Conservation (phyloP, 371 early-diverging fungal genomes). For the Gilbertella persicaria region DNA sequence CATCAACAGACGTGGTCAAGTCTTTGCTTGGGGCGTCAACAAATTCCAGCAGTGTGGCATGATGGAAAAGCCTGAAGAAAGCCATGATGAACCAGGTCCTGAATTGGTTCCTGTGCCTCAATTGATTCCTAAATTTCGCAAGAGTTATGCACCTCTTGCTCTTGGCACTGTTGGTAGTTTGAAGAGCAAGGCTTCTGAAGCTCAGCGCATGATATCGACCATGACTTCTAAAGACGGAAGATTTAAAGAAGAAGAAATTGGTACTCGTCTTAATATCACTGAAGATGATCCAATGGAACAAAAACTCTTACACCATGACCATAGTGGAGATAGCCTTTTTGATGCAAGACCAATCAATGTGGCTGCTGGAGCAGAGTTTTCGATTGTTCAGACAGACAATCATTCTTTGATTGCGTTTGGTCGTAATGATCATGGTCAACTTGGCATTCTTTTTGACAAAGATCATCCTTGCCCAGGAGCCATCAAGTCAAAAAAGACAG, state of each 20-base stretch:
- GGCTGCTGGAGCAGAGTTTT: conserved; percentile 86
- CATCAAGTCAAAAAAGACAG: conserved; percentile 17
- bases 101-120: not conserved
- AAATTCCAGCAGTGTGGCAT: conserved; percentile 86
- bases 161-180: too few relatives aligned
- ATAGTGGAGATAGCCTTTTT: not conserved
- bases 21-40: conserved; percentile 94
- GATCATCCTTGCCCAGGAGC: conserved; percentile 32
- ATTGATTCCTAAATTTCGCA: too few relatives aligned
- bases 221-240: too few relatives aligned
- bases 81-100: conserved; percentile 11
- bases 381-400: conserved; percentile 68
- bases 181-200: too few relatives aligned
- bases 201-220: too few relatives aligned
- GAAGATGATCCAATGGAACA: too few relatives aligned
- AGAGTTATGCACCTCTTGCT: too few relatives aligned
- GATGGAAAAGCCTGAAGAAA: conserved; percentile 21
- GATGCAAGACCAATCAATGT: conserved; percentile 36
- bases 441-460: conserved; percentile 55
- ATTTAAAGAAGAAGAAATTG: too few relatives aligned
- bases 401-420: conserved; percentile 83
- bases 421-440: conserved; percentile 87
- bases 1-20: conserved; percentile 59
- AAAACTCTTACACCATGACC: not conserved
- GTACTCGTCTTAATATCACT: too few relatives aligned